These are phyloP conservation scores for Lasiodiplodia sp. DNA, from an alignment of 2,329 filamentous ascomycete species.

Conservation along the genomic window DNA sequence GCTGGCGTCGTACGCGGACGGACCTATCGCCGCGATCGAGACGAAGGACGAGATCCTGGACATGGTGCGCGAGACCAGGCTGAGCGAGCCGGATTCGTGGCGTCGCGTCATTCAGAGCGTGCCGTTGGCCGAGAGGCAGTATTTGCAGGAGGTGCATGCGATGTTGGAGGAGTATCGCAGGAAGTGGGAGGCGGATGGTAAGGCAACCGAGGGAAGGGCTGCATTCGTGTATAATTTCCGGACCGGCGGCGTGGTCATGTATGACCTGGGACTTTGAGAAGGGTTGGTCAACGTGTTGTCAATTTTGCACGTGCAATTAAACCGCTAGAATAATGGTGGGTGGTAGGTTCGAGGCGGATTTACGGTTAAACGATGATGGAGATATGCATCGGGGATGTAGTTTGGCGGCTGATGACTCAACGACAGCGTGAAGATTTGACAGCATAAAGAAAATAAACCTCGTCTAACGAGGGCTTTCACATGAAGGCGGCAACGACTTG, in stretches of 20 bases:
- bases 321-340: background rate
- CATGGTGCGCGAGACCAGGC: conserved; percentile 72
- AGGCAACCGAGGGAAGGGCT: conserved; percentile 61
- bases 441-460: background rate
- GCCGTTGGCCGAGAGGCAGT: conserved; percentile 78
- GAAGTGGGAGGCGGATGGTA: conserved; percentile 58
- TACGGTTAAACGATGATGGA: background rate
- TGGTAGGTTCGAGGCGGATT: background rate
- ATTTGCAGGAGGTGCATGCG: conserved; percentile 82
- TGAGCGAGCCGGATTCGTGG: conserved; percentile 87
- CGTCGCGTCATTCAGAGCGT: conserved; percentile 79
- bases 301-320: too few relatives aligned
- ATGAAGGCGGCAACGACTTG: background rate
- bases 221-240: conserved; percentile 93
- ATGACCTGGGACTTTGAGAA: conserved; percentile 66
- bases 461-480: background rate
- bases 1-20: conserved; percentile 73
- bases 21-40: conserved; percentile 84
- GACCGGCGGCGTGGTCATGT: conserved; percentile 83
- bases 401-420: background rate
- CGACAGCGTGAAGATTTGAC: background rate
- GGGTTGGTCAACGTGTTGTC: background rate
- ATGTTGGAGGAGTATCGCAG: conserved; percentile 70
- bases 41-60: conserved; percentile 84
- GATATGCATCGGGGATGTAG: background rate